Conservation (phyloP, 2,329 filamentous ascomycete genomes). For the Nothophaeocryptopus gaeumannii region DNA sequence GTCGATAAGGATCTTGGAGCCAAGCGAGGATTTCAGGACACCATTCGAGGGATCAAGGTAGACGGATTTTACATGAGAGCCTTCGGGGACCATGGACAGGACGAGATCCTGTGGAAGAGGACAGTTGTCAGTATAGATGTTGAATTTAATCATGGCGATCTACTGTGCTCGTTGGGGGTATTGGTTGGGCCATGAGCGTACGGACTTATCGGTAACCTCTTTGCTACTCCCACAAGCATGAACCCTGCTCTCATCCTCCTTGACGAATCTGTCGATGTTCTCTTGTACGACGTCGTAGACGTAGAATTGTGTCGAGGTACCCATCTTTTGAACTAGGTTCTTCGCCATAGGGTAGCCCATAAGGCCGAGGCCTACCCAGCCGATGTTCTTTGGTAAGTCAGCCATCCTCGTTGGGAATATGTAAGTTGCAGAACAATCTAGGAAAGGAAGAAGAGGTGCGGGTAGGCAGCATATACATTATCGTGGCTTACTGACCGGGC, state of each 20-base stretch:
- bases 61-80: slow-evolving; percentile 50
- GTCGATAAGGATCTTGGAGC: slow-evolving; percentile 51
- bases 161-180: background rate
- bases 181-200: slow-evolving; percentile 32
- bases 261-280: slow-evolving; percentile 43
- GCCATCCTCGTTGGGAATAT: slow-evolving; percentile 17
- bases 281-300: slow-evolving; percentile 50
- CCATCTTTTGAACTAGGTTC: slow-evolving; percentile 50
- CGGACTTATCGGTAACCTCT: slow-evolving; percentile 51
- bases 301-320: slow-evolving; percentile 43
- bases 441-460: too few species aligned
- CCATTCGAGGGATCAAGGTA: slow-evolving; percentile 48
- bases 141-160: background rate
- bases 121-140: slow-evolving; percentile 4
- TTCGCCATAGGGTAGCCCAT: slow-evolving; percentile 56
- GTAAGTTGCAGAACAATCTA: background rate
- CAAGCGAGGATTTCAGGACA: slow-evolving; percentile 42
- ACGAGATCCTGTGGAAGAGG: slow-evolving; percentile 43
- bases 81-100: slow-evolving; percentile 55
- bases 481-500: too few species aligned
- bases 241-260: slow-evolving; percentile 41
- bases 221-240: slow-evolving; percentile 43
- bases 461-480: too few species aligned
- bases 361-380: slow-evolving; percentile 56
- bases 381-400: slow-evolving; percentile 33